Evolutionary conservation across 345 rosid genomes (phyloP).

Genomic region (Eucalyptus regnans): DNA sequence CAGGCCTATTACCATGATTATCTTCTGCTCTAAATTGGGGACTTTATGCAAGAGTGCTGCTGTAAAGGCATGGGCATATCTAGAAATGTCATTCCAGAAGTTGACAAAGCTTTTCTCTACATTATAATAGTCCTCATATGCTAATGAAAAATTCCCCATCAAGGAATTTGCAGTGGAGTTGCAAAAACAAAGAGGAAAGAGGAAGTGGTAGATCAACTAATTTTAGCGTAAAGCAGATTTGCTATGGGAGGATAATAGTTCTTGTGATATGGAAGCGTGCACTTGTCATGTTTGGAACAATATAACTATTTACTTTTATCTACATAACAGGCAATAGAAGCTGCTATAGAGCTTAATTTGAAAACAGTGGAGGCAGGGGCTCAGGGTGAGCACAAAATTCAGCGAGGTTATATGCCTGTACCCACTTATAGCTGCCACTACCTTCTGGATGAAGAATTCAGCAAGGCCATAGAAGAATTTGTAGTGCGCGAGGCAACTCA

Average conservation of each 20-base stretch:
- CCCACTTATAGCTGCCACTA: constrained; percentile 88
- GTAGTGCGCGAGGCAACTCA: constrained; percentile 63
- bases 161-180: neutral
- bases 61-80: neutral
- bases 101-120: neutral
- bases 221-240: neutral
- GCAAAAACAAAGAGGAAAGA: neutral
- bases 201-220: neutral
- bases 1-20: neutral
- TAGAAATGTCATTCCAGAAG: neutral
- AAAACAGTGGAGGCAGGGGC: constrained; percentile 95
- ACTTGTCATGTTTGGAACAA: neutral
- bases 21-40: neutral
- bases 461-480: constrained; percentile 57
- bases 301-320: neutral
- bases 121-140: neutral
- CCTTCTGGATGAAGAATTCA: constrained; percentile 53
- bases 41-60: neutral
- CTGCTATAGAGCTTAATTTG: constrained; percentile 72
- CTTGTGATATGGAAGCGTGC: neutral
- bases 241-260: neutral
- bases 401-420: constrained; percentile 86
- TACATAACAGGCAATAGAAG: constrained; percentile 69
- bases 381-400: constrained; percentile 96
- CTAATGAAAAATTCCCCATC: neutral